A percentile compares a stretch with the other conserved stretches of the same genome.
Conservation (phyloP, 495 filamentous ascomycete genomes). For the Baudoinia panamericana region DNA sequence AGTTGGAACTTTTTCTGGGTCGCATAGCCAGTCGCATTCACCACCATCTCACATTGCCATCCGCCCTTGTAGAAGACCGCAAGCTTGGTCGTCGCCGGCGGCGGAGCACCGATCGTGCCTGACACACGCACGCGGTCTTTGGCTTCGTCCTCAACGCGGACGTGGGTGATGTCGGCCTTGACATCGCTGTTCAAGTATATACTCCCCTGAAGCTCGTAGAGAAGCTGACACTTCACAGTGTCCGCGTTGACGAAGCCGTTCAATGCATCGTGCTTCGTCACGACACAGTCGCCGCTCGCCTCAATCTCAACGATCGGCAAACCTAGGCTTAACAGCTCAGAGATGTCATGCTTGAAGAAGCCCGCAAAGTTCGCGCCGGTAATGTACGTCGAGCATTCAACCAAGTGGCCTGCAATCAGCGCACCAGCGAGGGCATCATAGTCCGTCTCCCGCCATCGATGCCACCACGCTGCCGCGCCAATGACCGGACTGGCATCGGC, state of each 20-base stretch:
- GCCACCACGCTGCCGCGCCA: slow-evolving; percentile 23
- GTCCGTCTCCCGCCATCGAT: slow-evolving; percentile 18
- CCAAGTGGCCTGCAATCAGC: slow-evolving; percentile 26
- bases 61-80: slow-evolving; percentile 38
- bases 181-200: slow-evolving; percentile 47
- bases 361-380: slow-evolving; percentile 44
- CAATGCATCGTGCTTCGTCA: slow-evolving; percentile 26
- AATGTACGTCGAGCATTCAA: slow-evolving; percentile 24
- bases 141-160: slow-evolving; percentile 30
- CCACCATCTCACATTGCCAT: slow-evolving; percentile 33
- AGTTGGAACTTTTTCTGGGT: slow-evolving; percentile 34
- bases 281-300: slow-evolving; percentile 34
- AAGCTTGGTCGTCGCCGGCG: slow-evolving; percentile 44
- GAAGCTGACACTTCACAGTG: slow-evolving; percentile 40
- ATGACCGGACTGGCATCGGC: slow-evolving; percentile 25
- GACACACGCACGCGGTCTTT: slow-evolving; percentile 31
- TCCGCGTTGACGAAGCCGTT: slow-evolving; percentile 34
- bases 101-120: slow-evolving; percentile 34
- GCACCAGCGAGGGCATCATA: slow-evolving; percentile 21
- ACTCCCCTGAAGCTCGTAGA: slow-evolving; percentile 50
- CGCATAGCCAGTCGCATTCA: slow-evolving; percentile 35
- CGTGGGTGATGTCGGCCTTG: slow-evolving; percentile 37
- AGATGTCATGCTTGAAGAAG: slow-evolving; percentile 35
- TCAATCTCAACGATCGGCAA: slow-evolving; percentile 48
- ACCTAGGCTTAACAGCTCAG: slow-evolving; percentile 38